Evolutionary conservation across 768 basidiomycete species (phyloP).

Genomic region (Hypholoma fasciculare): DNA sequence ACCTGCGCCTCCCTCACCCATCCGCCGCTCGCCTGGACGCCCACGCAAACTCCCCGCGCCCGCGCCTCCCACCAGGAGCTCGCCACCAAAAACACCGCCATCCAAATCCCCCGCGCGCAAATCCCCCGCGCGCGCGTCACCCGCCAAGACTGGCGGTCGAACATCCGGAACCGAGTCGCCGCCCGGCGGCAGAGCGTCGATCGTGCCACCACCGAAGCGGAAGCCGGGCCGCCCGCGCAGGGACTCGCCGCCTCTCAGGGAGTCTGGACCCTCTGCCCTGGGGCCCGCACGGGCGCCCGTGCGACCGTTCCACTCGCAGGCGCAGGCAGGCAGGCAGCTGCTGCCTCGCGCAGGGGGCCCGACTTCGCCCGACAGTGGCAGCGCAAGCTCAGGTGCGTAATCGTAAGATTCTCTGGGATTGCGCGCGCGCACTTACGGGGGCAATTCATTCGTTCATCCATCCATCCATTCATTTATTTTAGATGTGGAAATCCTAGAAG

Average conservation of each 20-base stretch:
- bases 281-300: neutral
- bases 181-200: neutral
- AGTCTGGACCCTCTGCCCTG: neutral
- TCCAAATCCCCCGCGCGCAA: neutral
- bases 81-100: no score
- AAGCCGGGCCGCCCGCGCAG: constrained; percentile 15
- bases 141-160: neutral
- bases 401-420: no score
- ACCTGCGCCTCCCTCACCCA: no score
- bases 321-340: neutral
- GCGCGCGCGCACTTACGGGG: neutral
- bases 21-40: no score
- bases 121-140: neutral
- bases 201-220: constrained; percentile 10
- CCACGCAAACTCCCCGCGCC: no score
- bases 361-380: neutral
- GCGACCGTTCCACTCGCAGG: neutral
- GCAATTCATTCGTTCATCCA: neutral
- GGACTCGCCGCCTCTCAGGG: neutral
- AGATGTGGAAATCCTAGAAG: neutral
- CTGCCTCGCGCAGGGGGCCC: neutral
- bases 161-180: neutral
- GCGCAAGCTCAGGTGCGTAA: neutral
- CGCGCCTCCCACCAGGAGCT: no score
- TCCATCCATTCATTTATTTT: neutral